Evolutionary conservation across 352 stramenopile species (phyloP).

Genomic region (Pythium guiyangense): DNA sequence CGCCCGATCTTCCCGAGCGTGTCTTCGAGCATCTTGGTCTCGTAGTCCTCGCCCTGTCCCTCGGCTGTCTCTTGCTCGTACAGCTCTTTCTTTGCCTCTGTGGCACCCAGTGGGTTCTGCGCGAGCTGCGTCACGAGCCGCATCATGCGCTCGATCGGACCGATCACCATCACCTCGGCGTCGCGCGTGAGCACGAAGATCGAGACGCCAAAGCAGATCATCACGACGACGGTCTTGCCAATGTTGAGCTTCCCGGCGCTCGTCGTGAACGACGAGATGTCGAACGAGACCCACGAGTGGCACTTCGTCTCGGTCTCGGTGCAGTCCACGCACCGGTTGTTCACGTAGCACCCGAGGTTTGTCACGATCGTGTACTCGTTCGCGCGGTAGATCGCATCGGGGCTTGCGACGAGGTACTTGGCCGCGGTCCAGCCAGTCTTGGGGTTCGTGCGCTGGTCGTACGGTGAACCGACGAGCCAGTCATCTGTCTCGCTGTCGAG

Average conservation of each 20-base stretch:
- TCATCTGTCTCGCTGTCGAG: slow-evolving; percentile 37
- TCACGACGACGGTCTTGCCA: slow-evolving; percentile 85
- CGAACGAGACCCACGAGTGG: slow-evolving; percentile 70
- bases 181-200: slow-evolving; percentile 93
- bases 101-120: slow-evolving; percentile 63
- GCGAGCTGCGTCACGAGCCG: slow-evolving; percentile 66
- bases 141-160: slow-evolving; percentile 96
- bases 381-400: slow-evolving; percentile 32
- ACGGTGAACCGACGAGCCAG: slow-evolving; percentile 35
- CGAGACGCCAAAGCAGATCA: slow-evolving; percentile 88
- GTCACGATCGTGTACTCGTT: slow-evolving; percentile 61
- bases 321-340: slow-evolving; percentile 58
- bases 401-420: slow-evolving; percentile 41
- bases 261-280: slow-evolving; percentile 47
- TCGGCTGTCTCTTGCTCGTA: slow-evolving; percentile 67
- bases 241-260: slow-evolving; percentile 65
- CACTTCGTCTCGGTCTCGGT: slow-evolving; percentile 32
- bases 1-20: slow-evolving; percentile 94
- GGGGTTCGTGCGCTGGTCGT: slow-evolving; percentile 42
- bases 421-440: slow-evolving; percentile 65
- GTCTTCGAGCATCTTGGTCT: slow-evolving; percentile 95
- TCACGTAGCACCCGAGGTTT: slow-evolving; percentile 62
- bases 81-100: slow-evolving; percentile 61
- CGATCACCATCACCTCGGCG: slow-evolving; percentile 94
- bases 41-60: slow-evolving; percentile 84